Evolutionary conservation across 345 rosid genomes (phyloP).

Genomic region (Euphorbia lathyris): DNA sequence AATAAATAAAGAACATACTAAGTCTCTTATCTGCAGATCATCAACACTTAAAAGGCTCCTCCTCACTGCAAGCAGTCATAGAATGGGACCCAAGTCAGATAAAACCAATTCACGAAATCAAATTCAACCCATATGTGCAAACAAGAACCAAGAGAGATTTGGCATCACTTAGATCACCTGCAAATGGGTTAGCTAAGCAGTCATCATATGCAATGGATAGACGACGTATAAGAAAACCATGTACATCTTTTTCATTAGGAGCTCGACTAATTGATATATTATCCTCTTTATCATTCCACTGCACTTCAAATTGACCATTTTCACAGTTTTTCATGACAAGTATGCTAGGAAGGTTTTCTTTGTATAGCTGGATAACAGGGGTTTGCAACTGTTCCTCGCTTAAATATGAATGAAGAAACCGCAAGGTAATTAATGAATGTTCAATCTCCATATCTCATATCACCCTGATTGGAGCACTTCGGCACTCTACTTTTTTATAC

Average conservation of each 20-base stretch:
- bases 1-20: slow-evolving; percentile 43
- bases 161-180: slow-evolving; percentile 43
- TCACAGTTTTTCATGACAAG: slow-evolving; percentile 38
- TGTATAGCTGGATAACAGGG: slow-evolving; percentile 53
- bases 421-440: slow-evolving; percentile 48
- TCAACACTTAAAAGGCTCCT: slow-evolving; percentile 42
- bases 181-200: slow-evolving; percentile 32
- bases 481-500: slow-evolving; percentile 49
- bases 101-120: slow-evolving; percentile 14
- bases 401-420: slow-evolving; percentile 58
- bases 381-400: slow-evolving; percentile 48
- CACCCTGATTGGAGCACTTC: slow-evolving; percentile 63
- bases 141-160: not conserved
- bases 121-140: not conserved
- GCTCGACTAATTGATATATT: slow-evolving; percentile 23
- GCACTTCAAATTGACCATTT: slow-evolving; percentile 51
- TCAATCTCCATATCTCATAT: slow-evolving; percentile 74
- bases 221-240: slow-evolving; percentile 47
- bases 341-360: slow-evolving; percentile 57
- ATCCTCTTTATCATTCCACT: slow-evolving; percentile 40
- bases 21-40: slow-evolving; percentile 39
- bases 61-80: slow-evolving; percentile 46
- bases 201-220: slow-evolving; percentile 54
- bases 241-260: slow-evolving; percentile 37
- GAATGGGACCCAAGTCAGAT: slow-evolving; percentile 15